Evolutionary conservation across 441 rosid species (phyloP), one percentile per base, ranked within the genome.

Genomic region (Dalechampia spathulata): DNA sequence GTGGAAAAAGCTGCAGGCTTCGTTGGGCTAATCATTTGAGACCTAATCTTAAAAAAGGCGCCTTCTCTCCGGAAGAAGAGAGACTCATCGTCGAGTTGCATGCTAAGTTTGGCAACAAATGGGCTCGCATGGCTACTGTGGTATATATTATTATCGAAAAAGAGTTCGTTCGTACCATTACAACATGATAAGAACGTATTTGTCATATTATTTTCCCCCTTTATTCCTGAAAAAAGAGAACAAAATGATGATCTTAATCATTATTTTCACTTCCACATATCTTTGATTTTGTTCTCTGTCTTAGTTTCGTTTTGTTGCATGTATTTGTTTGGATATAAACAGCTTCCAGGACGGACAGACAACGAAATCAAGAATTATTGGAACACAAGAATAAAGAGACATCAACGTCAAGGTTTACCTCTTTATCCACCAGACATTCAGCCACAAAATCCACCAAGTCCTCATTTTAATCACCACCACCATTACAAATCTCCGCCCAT

Each of bases 81-180:
- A 73, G 80, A 55, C 74, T 82, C 48, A 85, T 91, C 52, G 75
- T 83, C 48, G 86, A 87, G 62, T 74, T 87, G 22, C 98, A 91
- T 61, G 82, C 95, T 34, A 82, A 79, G 60, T 78, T 78, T 13
- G 97, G 96, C 53, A 90, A 90, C 65, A 90, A 87, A 70, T 90
- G 96, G 97, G 97, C 97, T 58, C 92, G 96, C 49, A 90, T 90
- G 96, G 96, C 97, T 7, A 72, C 79, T 64, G 82, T 84, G 95
- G 95, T 86, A n/a, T n/a, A n/a, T n/a, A n/a, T n/a, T n/a, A n/a
- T n/a, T n/a, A n/a, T n/a, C n/a, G n/a, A n/a, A n/a, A n/a, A n/a
- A n/a, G n/a, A n/a, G n/a, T n/a, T n/a, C n/a, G n/a, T n/a, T n/a
- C n/a, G n/a, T n/a, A n/a, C n/a, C n/a, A n/a, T n/a, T n/a, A n/a